Percentiles rank a stretch among this genome's conserved stretches.
Evolutionary conservation across 495 filamentous ascomycete species (phyloP).

Genomic region (Lophiostoma macrostomum): DNA sequence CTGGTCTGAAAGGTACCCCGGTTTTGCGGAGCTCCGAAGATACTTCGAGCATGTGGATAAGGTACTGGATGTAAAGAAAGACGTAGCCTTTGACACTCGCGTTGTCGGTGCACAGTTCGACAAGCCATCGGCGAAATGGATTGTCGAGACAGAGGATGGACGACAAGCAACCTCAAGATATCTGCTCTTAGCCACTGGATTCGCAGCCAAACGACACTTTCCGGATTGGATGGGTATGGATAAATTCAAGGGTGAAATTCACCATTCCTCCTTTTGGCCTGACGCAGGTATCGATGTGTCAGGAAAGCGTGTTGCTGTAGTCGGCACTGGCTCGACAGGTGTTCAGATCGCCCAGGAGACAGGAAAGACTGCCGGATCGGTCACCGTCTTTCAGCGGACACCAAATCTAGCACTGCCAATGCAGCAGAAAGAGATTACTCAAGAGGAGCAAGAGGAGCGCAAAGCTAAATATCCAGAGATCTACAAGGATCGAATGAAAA

Average conservation of each 20-base stretch:
- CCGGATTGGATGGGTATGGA: slow-evolving; percentile 42
- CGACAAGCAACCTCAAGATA: slow-evolving; percentile 33
- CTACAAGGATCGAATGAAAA: slow-evolving; percentile 46
- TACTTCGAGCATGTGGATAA: slow-evolving; percentile 50
- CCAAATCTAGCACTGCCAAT: slow-evolving; percentile 57
- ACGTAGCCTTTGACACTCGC: slow-evolving; percentile 44
- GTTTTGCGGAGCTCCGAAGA: slow-evolving; percentile 39
- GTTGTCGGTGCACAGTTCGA: slow-evolving; percentile 45
- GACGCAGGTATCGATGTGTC: slow-evolving; percentile 47
- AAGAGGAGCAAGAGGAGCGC: slow-evolving; percentile 46
- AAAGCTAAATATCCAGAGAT: slow-evolving; percentile 48
- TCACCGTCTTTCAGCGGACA: slow-evolving; percentile 54
- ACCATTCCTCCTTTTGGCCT: slow-evolving; percentile 57
- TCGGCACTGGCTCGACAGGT: slow-evolving; percentile 58
- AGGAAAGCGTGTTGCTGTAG: slow-evolving; percentile 54
- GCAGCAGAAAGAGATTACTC: slow-evolving; percentile 44
- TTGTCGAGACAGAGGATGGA: slow-evolving; percentile 39
- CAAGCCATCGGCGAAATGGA: slow-evolving; percentile 39
- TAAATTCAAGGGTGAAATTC: slow-evolving; percentile 44
- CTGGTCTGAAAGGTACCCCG: slow-evolving; percentile 47
- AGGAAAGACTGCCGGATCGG: slow-evolving; percentile 38
- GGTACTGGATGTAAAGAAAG: slow-evolving; percentile 44
- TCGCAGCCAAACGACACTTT: slow-evolving; percentile 41
- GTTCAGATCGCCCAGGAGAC: slow-evolving; percentile 50
- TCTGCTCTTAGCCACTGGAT: slow-evolving; percentile 43